phyloP scores from a whole-genome alignment of 2,329 filamentous ascomycete genomes.

The Cladophialophora psammophila region DNA sequence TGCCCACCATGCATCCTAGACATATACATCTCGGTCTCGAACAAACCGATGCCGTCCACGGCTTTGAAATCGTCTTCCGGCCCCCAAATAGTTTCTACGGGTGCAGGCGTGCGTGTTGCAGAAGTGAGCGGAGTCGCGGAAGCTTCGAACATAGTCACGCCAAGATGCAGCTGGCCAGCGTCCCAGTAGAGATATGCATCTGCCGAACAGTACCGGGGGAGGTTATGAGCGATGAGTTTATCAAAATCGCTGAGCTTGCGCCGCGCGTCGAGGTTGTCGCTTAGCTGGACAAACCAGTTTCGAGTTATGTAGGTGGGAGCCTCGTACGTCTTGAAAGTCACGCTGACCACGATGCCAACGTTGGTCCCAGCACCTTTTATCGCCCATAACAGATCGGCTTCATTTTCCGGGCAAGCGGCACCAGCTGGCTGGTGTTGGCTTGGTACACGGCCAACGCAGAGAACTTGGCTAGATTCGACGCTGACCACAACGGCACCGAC shows the following conservation, averaged over 20 bases:
- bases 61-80: constrained; percentile 44
- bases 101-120: constrained; percentile 27
- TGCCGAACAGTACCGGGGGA: constrained; percentile 56
- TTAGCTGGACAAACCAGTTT: constrained; percentile 53
- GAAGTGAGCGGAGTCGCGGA: constrained; percentile 7
- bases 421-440: constrained; percentile 50
- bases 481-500: constrained; percentile 67
- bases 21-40: constrained; percentile 68
- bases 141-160: constrained; percentile 59
- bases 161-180: constrained; percentile 55
- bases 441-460: constrained; percentile 63
- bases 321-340: constrained; percentile 56
- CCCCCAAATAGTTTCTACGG: constrained; percentile 45
- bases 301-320: constrained; percentile 52
- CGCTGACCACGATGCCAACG: constrained; percentile 50
- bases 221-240: constrained; percentile 47
- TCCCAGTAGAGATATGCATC: constrained; percentile 66
- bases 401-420: constrained; percentile 55
- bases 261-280: constrained; percentile 45
- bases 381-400: constrained; percentile 53
- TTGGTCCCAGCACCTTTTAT: constrained; percentile 51
- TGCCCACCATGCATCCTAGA: constrained; percentile 67
- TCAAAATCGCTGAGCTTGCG: constrained; percentile 53
- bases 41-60: constrained; percentile 61
- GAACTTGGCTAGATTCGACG: constrained; percentile 55